Evolutionary conservation across 2,329 filamentous ascomycete species (phyloP), one percentile per base, ranked within the genome.

Genomic region (Botrytis tulipae): DNA sequence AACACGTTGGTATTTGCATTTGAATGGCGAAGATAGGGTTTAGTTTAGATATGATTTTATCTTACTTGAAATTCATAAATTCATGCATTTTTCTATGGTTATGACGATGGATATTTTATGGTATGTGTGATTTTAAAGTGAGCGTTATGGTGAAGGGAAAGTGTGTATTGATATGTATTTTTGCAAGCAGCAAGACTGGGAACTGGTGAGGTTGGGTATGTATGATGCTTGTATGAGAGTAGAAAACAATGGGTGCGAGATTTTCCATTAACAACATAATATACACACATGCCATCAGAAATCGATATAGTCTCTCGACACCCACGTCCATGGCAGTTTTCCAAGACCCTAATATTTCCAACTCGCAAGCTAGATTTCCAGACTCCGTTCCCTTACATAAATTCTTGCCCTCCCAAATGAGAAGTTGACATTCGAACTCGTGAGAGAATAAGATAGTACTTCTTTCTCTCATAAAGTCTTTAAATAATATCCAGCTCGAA

Each of bases 351-450:
- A 25, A 1, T 5, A n/a, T 61, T 16, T 16, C 20, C 20, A 40
- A 40, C 2, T 0, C 16, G 4, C 20, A 37, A 25, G 32, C 6
- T 6, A 4, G 25, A 37, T 3, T 40, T 25, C 25, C 12, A 2
- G n/a, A 12, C 5, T 35, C 9, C 4, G 6, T 40, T 10, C 9
- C 12, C 9, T 40, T 4, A 35, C 1, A 3, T 16, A 0, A 3
- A 20, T 22, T 16, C 12, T 61, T 25, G 12, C 4, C 9, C 59
- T 61, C 59, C 29, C 3, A 22, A 6, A 6, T 12, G 6, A 4
- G 25, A 12, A 40, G 9, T 10, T 14, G 7, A 25, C 1, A 12
- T 22, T 37, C 10, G 35, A 20, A 25, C 8, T 22, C 1, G 20
- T 14, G 59, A 1, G 2, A 6, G 6, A 51, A 25, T 3, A 7